phyloP scores from a whole-genome alignment of 2,329 filamentous ascomycete species.

The Xylariaceae sp. region DNA sequence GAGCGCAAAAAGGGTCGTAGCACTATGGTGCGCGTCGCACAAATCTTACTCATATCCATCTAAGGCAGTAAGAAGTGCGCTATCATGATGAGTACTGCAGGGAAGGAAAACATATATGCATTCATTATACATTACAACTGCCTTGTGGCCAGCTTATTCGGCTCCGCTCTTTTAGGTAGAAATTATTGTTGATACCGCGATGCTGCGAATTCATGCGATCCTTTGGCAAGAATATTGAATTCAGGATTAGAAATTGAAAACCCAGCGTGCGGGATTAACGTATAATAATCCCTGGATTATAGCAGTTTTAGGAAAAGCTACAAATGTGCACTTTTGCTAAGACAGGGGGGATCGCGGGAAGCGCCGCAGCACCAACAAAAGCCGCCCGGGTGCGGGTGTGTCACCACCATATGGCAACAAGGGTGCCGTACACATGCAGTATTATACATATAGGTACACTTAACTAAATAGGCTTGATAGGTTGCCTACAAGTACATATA shows the following conservation, averaged over 20 bases:
- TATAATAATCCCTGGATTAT: too few species aligned
- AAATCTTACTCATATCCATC: neutral
- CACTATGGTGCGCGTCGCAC: constrained; percentile 15
- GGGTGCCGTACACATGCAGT: constrained; percentile 31
- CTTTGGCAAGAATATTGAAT: neutral
- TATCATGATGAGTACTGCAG: neutral
- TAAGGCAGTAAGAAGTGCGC: neutral
- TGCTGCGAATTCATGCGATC: neutral
- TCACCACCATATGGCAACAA: constrained; percentile 40
- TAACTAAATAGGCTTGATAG: neutral
- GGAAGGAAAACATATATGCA: neutral
- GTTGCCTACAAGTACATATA: neutral
- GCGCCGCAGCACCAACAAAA: constrained; percentile 12
- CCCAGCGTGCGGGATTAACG: too few species aligned
- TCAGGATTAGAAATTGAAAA: too few species aligned
- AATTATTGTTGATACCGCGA: too few species aligned
- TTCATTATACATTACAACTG: neutral
- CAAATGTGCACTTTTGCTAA: too few species aligned
- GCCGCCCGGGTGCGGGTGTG: constrained; percentile 16
- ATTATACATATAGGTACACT: neutral
- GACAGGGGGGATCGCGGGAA: constrained; percentile 16
- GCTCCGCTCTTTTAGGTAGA: too few species aligned
- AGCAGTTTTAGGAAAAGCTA: too few species aligned
- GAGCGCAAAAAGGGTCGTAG: too few species aligned
- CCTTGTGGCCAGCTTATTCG: neutral